These are phyloP conservation scores for Microthlaspi erraticum DNA, from an alignment of 345 rosid genomes.

Conservation along the genomic window DNA sequence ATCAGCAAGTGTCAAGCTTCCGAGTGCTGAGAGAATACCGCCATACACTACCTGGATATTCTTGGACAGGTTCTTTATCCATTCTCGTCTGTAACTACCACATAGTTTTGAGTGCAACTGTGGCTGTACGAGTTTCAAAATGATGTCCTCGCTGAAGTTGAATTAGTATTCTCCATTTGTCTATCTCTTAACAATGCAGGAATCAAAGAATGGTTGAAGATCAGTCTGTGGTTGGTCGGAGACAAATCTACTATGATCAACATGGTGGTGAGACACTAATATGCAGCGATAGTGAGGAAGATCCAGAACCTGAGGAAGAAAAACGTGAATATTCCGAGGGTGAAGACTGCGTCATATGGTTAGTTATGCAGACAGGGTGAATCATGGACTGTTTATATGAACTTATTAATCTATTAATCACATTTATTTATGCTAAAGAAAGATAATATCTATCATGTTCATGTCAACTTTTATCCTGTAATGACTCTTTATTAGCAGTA, in stretches of 20 bases:
- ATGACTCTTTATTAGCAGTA: slow-evolving; percentile 11
- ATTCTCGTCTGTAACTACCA: slow-evolving; percentile 11
- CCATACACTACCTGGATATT: slow-evolving; percentile 96
- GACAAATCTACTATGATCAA: slow-evolving; percentile 95
- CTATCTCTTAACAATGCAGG: slow-evolving; percentile 62
- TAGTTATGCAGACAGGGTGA: slow-evolving; percentile 38
- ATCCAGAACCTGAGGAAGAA: slow-evolving; percentile 73
- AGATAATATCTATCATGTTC: slow-evolving; percentile 1
- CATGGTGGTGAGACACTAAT: slow-evolving; percentile 94
- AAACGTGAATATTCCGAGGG: slow-evolving; percentile 81
- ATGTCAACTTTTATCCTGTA: slow-evolving; percentile 2
- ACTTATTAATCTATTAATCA: slow-evolving; percentile 4
- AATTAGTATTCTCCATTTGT: neutral
- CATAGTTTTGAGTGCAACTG: slow-evolving; percentile 11
- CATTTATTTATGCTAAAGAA: slow-evolving; percentile 21
- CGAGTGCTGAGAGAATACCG: slow-evolving; percentile 72
- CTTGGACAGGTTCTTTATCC: slow-evolving; percentile 68
- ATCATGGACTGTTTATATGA: slow-evolving; percentile 15
- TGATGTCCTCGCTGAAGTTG: slow-evolving; percentile 8
- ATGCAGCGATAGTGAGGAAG: slow-evolving; percentile 98
- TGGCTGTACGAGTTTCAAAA: neutral
- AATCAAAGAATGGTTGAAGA: slow-evolving; percentile 99
- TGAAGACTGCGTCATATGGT: slow-evolving; percentile 88
- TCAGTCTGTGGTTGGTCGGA: slow-evolving; percentile 97
- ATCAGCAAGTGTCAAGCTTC: slow-evolving; percentile 59